Evolutionary conservation across 2,329 filamentous ascomycete species (phyloP).

Genomic region (Alternaria sp.): DNA sequence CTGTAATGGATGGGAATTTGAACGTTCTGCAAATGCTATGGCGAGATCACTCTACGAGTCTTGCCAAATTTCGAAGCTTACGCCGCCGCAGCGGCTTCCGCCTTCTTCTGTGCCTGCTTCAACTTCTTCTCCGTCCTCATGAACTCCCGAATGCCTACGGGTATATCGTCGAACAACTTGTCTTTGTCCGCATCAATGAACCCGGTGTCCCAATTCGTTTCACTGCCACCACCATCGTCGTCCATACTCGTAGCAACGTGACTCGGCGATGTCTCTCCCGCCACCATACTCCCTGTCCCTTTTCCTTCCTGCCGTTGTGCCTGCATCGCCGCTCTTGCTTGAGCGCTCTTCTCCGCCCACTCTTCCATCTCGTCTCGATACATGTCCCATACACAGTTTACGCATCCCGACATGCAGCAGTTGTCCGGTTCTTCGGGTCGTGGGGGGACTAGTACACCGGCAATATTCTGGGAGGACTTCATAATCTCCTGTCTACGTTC

Average conservation of each 20-base stretch:
- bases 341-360: constrained; percentile 73
- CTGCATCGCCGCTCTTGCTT: constrained; percentile 67
- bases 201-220: constrained; percentile 67
- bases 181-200: constrained; percentile 56
- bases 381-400: constrained; percentile 95
- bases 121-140: constrained; percentile 96
- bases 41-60: not conserved
- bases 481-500: constrained; percentile 70
- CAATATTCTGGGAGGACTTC: constrained; percentile 70
- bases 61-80: constrained; percentile 7
- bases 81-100: constrained; percentile 54
- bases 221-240: constrained; percentile 79
- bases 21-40: constrained; percentile 12
- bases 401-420: constrained; percentile 98
- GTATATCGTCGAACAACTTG: constrained; percentile 79
- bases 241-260: constrained; percentile 72
- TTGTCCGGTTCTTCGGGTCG: constrained; percentile 91
- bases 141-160: constrained; percentile 93
- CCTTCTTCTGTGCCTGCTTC: constrained; percentile 73
- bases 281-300: constrained; percentile 49
- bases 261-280: constrained; percentile 54
- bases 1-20: constrained; percentile 24
- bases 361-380: constrained; percentile 92
- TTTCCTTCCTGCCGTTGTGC: constrained; percentile 40
- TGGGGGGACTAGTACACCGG: constrained; percentile 83